Evolutionary conservation across 208 protist genomes (phyloP).

Genomic region (Naegleria fowleri): DNA sequence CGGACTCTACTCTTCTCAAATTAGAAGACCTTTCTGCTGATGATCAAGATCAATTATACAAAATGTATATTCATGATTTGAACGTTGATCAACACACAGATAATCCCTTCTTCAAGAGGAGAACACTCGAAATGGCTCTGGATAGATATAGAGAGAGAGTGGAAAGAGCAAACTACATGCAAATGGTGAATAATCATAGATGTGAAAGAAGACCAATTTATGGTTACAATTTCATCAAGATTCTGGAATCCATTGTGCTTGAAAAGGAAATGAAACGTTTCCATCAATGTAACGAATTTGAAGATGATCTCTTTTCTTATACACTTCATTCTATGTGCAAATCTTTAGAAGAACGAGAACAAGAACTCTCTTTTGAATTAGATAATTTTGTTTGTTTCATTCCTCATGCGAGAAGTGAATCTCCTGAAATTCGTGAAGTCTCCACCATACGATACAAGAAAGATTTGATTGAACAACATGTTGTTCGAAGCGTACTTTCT

Average conservation of each 20-base stretch:
- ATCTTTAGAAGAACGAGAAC: neutral
- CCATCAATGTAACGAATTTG: neutral
- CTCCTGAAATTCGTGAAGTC: neutral
- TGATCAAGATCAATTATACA: slow-evolving; percentile 10
- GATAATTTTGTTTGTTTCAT: slow-evolving; percentile 26
- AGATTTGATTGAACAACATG: neutral
- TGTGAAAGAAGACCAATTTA: slow-evolving; percentile 34
- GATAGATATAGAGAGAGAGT: slow-evolving; percentile 27
- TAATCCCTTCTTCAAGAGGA: neutral
- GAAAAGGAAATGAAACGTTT: neutral
- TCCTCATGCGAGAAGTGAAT: neutral
- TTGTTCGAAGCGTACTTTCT: slow-evolving; percentile 34
- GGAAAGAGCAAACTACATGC: slow-evolving; percentile 12
- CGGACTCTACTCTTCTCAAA: neutral
- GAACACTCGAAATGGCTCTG: neutral
- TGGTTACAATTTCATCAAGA: slow-evolving; percentile 28
- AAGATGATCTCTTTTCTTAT: neutral
- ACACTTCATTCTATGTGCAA: neutral
- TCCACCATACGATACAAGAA: neutral
- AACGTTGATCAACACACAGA: neutral
- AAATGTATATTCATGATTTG: neutral
- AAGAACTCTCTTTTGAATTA: neutral
- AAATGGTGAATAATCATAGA: slow-evolving; percentile 31
- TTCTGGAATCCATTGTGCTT: neutral
- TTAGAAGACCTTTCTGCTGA: neutral